Evolutionary conservation across 352 stramenopile species (phyloP).

Genomic region (Plasmopara muralis): DNA sequence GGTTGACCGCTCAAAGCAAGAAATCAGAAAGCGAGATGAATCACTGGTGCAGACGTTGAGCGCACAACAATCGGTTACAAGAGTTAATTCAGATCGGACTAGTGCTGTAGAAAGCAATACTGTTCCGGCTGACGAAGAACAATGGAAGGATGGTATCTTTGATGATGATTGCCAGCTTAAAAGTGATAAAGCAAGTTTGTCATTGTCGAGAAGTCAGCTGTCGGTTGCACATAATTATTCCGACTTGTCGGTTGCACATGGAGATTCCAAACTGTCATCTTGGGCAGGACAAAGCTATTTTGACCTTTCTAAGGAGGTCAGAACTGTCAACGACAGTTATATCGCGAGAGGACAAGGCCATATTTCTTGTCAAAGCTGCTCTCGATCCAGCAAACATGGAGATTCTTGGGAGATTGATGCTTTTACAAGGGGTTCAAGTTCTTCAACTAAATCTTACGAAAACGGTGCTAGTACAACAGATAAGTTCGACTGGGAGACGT

Average conservation of each 20-base stretch:
- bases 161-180: conserved; percentile 26
- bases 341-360: conserved; percentile 2
- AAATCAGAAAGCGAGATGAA: conserved; percentile 36
- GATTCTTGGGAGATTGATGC: conserved; percentile 18
- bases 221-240: conserved; percentile 30
- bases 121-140: conserved; percentile 12
- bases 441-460: conserved; percentile 12
- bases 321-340: conserved; percentile 4
- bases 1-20: conserved; percentile 45
- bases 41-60: conserved; percentile 9
- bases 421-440: conserved; percentile 15
- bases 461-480: conserved; percentile 13
- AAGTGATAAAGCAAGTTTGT: conserved; percentile 31
- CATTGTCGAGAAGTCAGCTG: conserved; percentile 52
- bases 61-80: conserved; percentile 12
- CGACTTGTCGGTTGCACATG: conserved; percentile 20
- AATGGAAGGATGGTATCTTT: conserved; percentile 23
- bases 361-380: conserved; percentile 7
- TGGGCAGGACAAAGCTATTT: conserved; percentile 12
- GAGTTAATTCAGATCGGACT: conserved; percentile 5
- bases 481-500: conserved; percentile 56
- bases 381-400: conserved; percentile 7
- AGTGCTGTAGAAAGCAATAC: conserved; percentile 19
- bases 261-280: conserved; percentile 17
- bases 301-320: conserved; percentile 14